These are phyloP conservation scores for Athelia psychrophila DNA, from an alignment of 1,284 basidiomycete species.

Conservation along the genomic window DNA sequence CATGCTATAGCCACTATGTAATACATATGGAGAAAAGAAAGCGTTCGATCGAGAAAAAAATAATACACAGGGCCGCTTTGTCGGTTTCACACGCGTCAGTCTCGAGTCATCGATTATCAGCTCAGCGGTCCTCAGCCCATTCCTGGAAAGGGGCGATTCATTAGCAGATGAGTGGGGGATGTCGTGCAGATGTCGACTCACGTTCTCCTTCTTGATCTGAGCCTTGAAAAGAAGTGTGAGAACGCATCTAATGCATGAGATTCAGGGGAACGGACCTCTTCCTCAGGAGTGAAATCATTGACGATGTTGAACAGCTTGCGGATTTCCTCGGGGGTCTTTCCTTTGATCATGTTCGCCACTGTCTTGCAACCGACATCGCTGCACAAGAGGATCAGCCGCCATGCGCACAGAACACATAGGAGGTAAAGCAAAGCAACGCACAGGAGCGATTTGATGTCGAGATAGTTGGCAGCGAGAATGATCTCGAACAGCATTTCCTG, in stretches of 20 bases:
- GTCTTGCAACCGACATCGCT: slow-evolving; percentile 99
- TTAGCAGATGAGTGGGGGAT: slow-evolving; percentile 8
- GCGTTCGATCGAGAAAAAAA: neutral
- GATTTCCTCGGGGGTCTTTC: slow-evolving; percentile 95
- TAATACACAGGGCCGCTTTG: neutral
- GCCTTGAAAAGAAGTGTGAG: slow-evolving; percentile 48
- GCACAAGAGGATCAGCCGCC: slow-evolving; percentile 6
- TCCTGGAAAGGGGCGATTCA: slow-evolving; percentile 44
- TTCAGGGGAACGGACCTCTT: slow-evolving; percentile 66
- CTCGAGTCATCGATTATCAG: no score
- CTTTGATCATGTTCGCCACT: slow-evolving; percentile 99
- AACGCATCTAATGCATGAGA: slow-evolving; percentile 5
- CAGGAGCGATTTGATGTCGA: slow-evolving; percentile 99
- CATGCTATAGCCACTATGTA: neutral
- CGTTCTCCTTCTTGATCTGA: slow-evolving; percentile 99
- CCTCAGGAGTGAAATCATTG: slow-evolving; percentile 98
- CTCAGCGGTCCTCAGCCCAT: slow-evolving; percentile 85
- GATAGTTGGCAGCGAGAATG: slow-evolving; percentile 98
- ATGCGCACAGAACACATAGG: slow-evolving; percentile 1
- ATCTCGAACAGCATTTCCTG: slow-evolving; percentile 99
- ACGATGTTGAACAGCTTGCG: slow-evolving; percentile 97
- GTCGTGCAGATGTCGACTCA: slow-evolving; percentile 35
- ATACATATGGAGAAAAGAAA: neutral
- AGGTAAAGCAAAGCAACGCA: slow-evolving; percentile 37
- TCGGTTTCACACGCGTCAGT: no score